Evolutionary conservation across 2,329 filamentous ascomycete genomes (phyloP).

Genomic region (Nemania bipapillata): DNA sequence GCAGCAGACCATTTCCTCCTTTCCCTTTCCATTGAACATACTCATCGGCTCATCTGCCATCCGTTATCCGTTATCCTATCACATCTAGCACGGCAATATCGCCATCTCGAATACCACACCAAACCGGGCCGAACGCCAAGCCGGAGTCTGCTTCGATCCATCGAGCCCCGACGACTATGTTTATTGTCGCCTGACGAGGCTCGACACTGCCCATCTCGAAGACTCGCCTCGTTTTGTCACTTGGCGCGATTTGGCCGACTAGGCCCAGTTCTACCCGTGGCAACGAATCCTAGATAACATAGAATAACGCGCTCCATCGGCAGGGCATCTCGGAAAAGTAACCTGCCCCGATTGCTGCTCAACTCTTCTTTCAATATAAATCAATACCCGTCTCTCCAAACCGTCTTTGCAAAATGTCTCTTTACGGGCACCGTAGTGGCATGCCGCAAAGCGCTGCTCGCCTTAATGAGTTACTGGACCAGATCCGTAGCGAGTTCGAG

Average conservation of each 20-base stretch:
- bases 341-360: constrained; percentile 24
- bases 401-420: too few relatives aligned
- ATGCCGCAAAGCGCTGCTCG: constrained; percentile 74
- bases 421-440: constrained; percentile 91
- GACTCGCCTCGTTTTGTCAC: constrained; percentile 41
- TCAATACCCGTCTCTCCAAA: neutral
- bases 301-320: neutral
- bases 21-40: constrained; percentile 31
- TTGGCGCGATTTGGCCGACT: constrained; percentile 37
- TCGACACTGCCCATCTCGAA: constrained; percentile 39
- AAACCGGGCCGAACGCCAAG: constrained; percentile 21
- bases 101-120: constrained; percentile 4
- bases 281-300: neutral
- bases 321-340: constrained; percentile 4
- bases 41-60: constrained; percentile 5
- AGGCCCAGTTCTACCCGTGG: constrained; percentile 3
- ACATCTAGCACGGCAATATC: neutral
- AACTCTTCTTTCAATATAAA: constrained; percentile 20
- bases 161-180: constrained; percentile 41
- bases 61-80: neutral
- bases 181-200: constrained; percentile 45
- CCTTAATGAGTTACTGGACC: constrained; percentile 90
- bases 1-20: constrained; percentile 29
- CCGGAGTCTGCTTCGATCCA: constrained; percentile 22
- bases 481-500: constrained; percentile 91